Evolutionary conservation across 495 filamentous ascomycete genomes (phyloP).

Genomic region (Talaromyces trachyspermus): DNA sequence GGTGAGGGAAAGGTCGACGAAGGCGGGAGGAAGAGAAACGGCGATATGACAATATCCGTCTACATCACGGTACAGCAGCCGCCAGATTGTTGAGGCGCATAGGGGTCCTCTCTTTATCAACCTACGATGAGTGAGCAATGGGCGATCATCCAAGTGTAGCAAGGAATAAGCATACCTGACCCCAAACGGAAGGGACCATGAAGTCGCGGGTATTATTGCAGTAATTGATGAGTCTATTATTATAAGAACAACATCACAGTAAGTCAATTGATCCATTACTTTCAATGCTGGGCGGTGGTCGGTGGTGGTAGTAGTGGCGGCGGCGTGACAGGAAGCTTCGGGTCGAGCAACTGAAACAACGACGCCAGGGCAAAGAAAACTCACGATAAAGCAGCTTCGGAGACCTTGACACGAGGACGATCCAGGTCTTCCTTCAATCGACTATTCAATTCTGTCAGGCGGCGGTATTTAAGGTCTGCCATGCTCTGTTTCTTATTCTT

Average conservation of each 20-base stretch:
- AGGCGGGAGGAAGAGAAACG: not conserved
- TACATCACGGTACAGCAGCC: slow-evolving; percentile 96
- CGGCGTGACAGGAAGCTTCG: not conserved
- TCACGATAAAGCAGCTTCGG: slow-evolving; percentile 87
- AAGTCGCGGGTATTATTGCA: slow-evolving; percentile 95
- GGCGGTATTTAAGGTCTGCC: slow-evolving; percentile 93
- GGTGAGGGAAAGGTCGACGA: slow-evolving; percentile 1
- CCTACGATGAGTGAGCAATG: slow-evolving; percentile 32
- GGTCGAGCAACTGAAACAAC: slow-evolving; percentile 6
- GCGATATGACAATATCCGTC: slow-evolving; percentile 19
- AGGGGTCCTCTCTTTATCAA: slow-evolving; percentile 92
- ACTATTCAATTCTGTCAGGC: slow-evolving; percentile 91
- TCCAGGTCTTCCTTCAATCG: slow-evolving; percentile 92
- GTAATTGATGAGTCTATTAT: slow-evolving; percentile 83
- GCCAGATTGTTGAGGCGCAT: slow-evolving; percentile 83
- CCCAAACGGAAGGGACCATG: slow-evolving; percentile 98
- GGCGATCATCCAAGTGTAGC: slow-evolving; percentile 11
- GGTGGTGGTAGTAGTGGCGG: not conserved
- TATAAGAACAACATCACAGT: not conserved
- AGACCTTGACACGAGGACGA: slow-evolving; percentile 88
- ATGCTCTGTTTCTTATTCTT: slow-evolving; percentile 99
- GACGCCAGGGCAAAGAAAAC: slow-evolving; percentile 22
- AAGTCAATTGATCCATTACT: too few relatives aligned
- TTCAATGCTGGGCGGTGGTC: too few relatives aligned
- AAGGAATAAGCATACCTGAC: slow-evolving; percentile 52